phyloP scores from a whole-genome alignment of 2,329 filamentous ascomycete genomes.

The Chaetomium globosum region DNA sequence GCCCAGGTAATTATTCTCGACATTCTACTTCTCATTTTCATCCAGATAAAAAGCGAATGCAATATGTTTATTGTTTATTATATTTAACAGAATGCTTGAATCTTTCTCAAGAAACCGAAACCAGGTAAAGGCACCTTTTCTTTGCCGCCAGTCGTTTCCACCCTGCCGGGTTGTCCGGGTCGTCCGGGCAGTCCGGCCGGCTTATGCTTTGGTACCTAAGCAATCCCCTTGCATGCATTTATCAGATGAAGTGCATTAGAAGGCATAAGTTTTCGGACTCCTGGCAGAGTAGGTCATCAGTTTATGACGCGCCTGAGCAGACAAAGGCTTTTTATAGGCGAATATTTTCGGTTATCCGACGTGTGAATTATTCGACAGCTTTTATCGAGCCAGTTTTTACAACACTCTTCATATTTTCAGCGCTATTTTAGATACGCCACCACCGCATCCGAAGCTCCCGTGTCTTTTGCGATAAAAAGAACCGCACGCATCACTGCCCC shows the following conservation, averaged over 20 bases:
- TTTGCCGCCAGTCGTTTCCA: neutral
- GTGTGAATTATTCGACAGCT: neutral
- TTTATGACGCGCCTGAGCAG: neutral
- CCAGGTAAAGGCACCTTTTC: neutral
- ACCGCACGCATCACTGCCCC: neutral
- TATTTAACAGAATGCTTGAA: too few species aligned
- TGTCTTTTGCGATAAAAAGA: neutral
- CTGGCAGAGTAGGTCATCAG: neutral
- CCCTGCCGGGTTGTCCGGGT: neutral
- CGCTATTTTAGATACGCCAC: neutral
- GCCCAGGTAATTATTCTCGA: too few species aligned
- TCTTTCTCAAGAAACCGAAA: neutral
- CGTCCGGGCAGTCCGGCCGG: neutral
- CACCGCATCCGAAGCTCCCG: too few species aligned
- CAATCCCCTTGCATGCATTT: neutral
- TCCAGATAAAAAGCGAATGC: too few species aligned
- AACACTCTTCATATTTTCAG: neutral
- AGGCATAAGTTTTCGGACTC: neutral
- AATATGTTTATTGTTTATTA: too few species aligned
- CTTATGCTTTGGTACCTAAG: neutral
- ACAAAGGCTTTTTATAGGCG: neutral
- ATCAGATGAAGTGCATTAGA: neutral
- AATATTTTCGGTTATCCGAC: neutral
- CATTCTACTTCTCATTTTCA: too few species aligned
- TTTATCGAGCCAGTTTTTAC: neutral